phyloP scores from a whole-genome alignment of 139 green algal species.

The Chlorella sp. region DNA sequence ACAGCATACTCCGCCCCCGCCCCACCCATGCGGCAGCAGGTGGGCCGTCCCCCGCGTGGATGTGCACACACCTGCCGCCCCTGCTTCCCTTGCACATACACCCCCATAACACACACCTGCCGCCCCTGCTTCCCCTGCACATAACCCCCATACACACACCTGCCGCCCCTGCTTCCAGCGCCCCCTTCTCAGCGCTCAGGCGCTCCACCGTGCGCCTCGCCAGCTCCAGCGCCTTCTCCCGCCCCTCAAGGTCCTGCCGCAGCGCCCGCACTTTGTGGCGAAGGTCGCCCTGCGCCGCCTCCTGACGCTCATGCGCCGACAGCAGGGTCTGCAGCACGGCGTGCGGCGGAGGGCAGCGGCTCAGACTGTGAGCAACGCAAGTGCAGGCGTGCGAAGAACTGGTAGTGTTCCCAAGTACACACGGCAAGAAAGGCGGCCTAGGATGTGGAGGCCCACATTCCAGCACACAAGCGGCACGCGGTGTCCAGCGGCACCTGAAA shows the following conservation, averaged over 20 bases:
- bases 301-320: conserved; percentile 37
- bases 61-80: background rate
- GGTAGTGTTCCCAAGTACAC: background rate
- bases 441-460: background rate
- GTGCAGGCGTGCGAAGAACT: background rate
- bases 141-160: background rate
- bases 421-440: background rate
- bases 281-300: conserved; percentile 17
- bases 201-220: conserved; percentile 56
- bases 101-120: conserved; percentile 9
- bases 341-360: background rate
- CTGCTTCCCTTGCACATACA: conserved; percentile 41
- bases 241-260: conserved; percentile 22
- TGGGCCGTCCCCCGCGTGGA: too few relatives aligned
- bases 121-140: conserved; percentile 33
- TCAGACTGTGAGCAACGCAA: background rate
- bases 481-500: background rate
- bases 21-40: too few relatives aligned
- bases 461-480: background rate
- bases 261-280: conserved; percentile 24
- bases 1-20: background rate
- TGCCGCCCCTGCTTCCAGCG: conserved; percentile 36
- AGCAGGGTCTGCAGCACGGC: conserved; percentile 30
- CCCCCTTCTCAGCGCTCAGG: conserved; percentile 35
- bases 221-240: conserved; percentile 56